Evolutionary conservation across 208 protist species (phyloP).

Genomic region (Herpetomonas tarakana): DNA sequence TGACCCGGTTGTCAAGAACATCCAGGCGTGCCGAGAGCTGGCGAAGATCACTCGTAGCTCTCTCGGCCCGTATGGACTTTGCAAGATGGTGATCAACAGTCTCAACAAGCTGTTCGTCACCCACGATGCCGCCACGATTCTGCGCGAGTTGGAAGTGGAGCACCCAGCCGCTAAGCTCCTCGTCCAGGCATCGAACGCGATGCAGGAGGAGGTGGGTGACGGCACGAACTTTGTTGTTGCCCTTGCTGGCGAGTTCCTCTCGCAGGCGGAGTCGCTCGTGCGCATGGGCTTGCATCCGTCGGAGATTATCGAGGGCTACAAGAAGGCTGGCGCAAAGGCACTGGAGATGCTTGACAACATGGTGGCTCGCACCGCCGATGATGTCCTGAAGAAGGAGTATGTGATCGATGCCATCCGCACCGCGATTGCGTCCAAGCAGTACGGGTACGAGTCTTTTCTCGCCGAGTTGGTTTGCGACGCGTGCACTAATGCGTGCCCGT

Average conservation of each 20-base stretch:
- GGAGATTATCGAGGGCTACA: conserved; percentile 99
- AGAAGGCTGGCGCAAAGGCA: conserved; percentile 91
- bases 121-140: conserved; percentile 99
- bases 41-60: conserved; percentile 97
- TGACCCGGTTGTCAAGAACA: conserved; percentile 98
- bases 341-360: conserved; percentile 89
- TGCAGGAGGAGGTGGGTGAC: conserved; percentile 99
- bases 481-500: conserved; percentile 96
- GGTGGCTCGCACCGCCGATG: conserved; percentile 66
- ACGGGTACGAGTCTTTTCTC: conserved; percentile 96
- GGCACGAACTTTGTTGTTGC: conserved; percentile 99
- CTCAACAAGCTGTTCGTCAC: conserved; percentile 99
- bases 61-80: conserved; percentile 98
- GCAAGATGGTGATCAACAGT: conserved; percentile 99
- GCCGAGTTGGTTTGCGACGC: conserved; percentile 94
- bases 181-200: conserved; percentile 98
- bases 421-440: conserved; percentile 95
- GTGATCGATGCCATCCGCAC: conserved; percentile 76
- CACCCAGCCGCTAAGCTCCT: conserved; percentile 99
- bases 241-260: conserved; percentile 98
- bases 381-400: conserved; percentile 82
- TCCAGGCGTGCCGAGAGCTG: conserved; percentile 97
- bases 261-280: conserved; percentile 96
- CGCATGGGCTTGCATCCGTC: conserved; percentile 97
- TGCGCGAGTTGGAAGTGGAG: conserved; percentile 99